Percentiles rank a stretch among this genome's conserved stretches.
phyloP scores from a whole-genome alignment of 768 basidiomycete genomes.

The Suillus lakei region DNA sequence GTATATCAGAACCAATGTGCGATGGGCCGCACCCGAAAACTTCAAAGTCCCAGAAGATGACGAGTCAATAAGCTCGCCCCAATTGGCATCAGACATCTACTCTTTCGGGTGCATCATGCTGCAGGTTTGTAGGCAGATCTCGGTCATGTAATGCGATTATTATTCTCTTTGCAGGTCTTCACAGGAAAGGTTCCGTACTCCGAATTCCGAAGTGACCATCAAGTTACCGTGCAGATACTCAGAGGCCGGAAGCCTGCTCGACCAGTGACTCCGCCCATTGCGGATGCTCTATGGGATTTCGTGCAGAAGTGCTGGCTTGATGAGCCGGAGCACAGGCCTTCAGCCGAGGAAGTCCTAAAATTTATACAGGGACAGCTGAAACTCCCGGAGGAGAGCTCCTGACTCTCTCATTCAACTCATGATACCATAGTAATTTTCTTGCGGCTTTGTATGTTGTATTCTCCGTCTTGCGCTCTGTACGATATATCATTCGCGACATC shows the following conservation, averaged over 20 bases:
- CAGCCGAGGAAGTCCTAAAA: not conserved
- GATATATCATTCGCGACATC: not conserved
- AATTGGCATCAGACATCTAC: conserved; percentile 28
- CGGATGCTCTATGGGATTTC: conserved; percentile 7
- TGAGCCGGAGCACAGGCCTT: not conserved
- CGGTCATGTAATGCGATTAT: not conserved
- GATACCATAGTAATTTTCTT: not conserved
- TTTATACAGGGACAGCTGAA: conserved; percentile 8
- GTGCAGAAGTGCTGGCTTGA: conserved; percentile 21
- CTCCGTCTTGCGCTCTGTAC: not conserved
- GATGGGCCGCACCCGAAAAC: conserved; percentile 15
- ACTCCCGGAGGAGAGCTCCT: not conserved
- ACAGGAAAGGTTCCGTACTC: conserved; percentile 10
- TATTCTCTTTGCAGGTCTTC: not conserved
- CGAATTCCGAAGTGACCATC: conserved; percentile 4
- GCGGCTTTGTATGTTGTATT: not conserved
- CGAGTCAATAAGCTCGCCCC: not conserved
- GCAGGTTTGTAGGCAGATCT: conserved; percentile 35
- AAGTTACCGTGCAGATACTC: conserved; percentile 1
- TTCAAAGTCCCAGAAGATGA: conserved; percentile 9
- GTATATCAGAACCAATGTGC: conserved; percentile 16
- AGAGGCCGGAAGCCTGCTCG: not conserved
- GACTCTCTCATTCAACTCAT: not conserved
- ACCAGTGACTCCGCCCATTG: not conserved
- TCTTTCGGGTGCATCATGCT: conserved; percentile 42